Base-by-base conservation (phyloP, 768 basidiomycete species). In the Exsudoporus frostii region DNA sequence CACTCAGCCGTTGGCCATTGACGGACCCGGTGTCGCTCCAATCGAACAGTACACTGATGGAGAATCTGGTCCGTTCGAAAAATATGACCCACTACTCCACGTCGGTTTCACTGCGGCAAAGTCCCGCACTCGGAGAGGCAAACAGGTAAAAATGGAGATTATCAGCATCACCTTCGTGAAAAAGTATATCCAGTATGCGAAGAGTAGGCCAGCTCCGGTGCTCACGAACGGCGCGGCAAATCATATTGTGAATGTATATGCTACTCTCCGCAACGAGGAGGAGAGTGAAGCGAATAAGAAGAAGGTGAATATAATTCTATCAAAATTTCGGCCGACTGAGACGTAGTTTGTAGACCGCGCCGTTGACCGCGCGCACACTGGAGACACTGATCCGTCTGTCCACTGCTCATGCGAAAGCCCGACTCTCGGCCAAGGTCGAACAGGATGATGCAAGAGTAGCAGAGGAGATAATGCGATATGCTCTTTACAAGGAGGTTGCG, bases 351-450 rank as follows among this genome's bases (percentile, higher is more conserved):
- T 61, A 98, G 96, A 99, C 97, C 5, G 90, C 96, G 5, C 97
- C 97, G 10, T 75, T 99, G 61, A 99, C 97, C 3, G 96, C 97
- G 19, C 95, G 97, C 80, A 97, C 97, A 4, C 84, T 99, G 54
- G 97, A 99, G 72, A 99, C 97, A 0, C 81, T 99, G 44, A 99
- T 99, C 70, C 97, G 97, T 77, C 81, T 99, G 9, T 85, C 97
- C 5, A 99, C 96, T 17, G 97, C 97, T 1, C 97, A 99, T 71
- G 97, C 97, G 41, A 99, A 99, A 71, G 85, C 93, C 15, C 86
- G 96, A 19, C 79, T 99, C 9, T 95, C 94, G 8, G 54, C 81
- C 40, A 89, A 89, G 59, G 91, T 99, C 11, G 85, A 91, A 63
- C 81, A 87, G 65, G 74, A 76, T 3, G 97, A 99, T 73, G 94